Conservation (phyloP, 495 filamentous ascomycete species). For the Podospora bellae-mahoneyi region DNA sequence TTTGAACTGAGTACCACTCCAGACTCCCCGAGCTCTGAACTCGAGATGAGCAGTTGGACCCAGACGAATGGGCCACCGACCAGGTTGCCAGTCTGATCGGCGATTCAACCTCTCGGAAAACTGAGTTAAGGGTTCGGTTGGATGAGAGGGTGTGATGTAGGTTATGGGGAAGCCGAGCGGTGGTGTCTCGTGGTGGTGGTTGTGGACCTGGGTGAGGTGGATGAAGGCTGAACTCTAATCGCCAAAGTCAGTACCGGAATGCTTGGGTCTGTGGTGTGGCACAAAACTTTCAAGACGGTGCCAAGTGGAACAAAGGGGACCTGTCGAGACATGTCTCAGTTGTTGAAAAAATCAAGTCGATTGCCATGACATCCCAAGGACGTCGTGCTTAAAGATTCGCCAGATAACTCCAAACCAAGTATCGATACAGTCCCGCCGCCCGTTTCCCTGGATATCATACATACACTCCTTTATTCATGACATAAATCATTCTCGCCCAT, state of each 20-base stretch:
- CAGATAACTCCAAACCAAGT: background rate
- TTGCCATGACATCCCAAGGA: background rate
- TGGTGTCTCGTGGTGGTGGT: background rate
- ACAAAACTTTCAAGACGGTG: background rate
- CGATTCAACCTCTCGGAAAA: background rate
- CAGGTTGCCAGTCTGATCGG: background rate
- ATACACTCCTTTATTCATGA: slow-evolving; percentile 4
- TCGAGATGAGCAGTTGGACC: background rate
- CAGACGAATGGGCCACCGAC: background rate
- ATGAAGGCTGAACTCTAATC: background rate
- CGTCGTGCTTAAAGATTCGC: background rate
- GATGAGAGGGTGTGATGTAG: background rate
- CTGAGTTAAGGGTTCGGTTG: background rate
- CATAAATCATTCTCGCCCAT: slow-evolving; percentile 1
- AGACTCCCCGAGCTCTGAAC: background rate
- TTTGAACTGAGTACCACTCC: background rate
- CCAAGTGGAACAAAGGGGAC: background rate
- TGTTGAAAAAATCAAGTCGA: background rate
- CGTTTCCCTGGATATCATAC: slow-evolving; percentile 7
- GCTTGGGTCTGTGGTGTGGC: background rate
- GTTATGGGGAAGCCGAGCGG: background rate
- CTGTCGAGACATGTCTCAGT: background rate
- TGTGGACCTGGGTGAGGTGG: background rate
- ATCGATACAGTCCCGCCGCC: background rate
- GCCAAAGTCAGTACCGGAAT: background rate